phyloP scores from a whole-genome alignment of 2,329 filamentous ascomycete species.

The Thelonectria rubi region DNA sequence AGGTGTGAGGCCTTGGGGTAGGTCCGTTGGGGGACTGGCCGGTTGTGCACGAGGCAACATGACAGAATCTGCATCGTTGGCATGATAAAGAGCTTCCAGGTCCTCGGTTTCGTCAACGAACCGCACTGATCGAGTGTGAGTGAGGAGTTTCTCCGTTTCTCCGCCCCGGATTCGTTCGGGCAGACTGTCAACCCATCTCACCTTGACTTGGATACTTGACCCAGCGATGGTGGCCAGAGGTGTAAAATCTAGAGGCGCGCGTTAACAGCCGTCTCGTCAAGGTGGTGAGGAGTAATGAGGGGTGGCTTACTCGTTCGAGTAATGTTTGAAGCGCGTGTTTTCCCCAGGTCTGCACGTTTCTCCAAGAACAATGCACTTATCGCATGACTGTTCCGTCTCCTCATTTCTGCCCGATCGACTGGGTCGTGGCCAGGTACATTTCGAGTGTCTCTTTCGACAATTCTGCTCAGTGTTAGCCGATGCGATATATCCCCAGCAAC shows the following conservation, averaged over 20 bases:
- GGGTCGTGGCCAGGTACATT: constrained; percentile 20
- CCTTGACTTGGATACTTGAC: constrained; percentile 27
- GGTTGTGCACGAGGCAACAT: neutral
- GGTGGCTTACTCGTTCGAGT: constrained; percentile 18
- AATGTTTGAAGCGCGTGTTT: constrained; percentile 29
- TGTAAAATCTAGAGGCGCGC: constrained; percentile 7
- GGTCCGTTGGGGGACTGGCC: neutral
- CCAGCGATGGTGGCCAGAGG: constrained; percentile 23
- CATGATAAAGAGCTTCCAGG: constrained; percentile 30
- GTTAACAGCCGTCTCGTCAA: neutral
- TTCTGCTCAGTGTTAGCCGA: constrained; percentile 14
- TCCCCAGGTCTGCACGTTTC: constrained; percentile 26
- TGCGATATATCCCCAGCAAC: neutral
- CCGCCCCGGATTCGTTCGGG: too few species aligned
- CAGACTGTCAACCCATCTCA: constrained; percentile 5
- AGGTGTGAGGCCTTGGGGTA: constrained; percentile 6
- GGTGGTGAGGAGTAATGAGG: neutral
- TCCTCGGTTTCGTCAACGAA: constrained; percentile 31
- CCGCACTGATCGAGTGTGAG: constrained; percentile 17
- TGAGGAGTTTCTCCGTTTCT: neutral
- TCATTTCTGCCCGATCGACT: neutral
- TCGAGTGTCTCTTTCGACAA: constrained; percentile 25
- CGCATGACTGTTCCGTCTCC: constrained; percentile 27
- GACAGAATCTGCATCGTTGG: constrained; percentile 1
- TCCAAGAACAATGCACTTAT: constrained; percentile 22